A percentile compares a stretch with the other conserved stretches of the same genome.
These are phyloP conservation scores for Garcileccinum viscosum DNA, from an alignment of 1,284 basidiomycete genomes.

Conservation along the genomic window DNA sequence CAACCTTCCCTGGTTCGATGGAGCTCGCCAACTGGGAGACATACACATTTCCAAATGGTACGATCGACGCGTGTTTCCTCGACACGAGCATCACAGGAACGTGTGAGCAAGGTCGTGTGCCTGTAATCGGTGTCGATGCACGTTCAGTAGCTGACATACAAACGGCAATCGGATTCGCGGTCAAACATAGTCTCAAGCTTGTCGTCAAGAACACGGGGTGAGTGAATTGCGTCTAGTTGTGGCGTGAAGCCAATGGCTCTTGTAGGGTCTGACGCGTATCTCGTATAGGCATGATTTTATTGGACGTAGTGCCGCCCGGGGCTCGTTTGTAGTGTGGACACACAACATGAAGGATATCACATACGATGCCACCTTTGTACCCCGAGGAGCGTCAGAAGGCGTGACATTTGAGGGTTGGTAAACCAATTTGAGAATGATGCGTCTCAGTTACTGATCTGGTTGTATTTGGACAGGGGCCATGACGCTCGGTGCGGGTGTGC, in stretches of 20 bases:
- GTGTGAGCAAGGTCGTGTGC: slow-evolving; percentile 22
- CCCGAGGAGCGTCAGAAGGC: slow-evolving; percentile 34
- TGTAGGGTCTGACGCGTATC: too few relatives aligned
- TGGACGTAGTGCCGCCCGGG: slow-evolving; percentile 44
- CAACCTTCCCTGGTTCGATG: slow-evolving; percentile 48
- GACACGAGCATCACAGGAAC: slow-evolving; percentile 17
- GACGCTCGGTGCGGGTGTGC: slow-evolving; percentile 52
- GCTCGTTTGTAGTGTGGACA: slow-evolving; percentile 49
- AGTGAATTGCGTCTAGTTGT: too few relatives aligned
- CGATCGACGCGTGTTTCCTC: slow-evolving; percentile 39
- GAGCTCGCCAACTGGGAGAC: slow-evolving; percentile 47
- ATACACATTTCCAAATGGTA: slow-evolving; percentile 46
- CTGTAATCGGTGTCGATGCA: slow-evolving; percentile 36
- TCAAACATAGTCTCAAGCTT: slow-evolving; percentile 46
- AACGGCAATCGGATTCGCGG: slow-evolving; percentile 38
- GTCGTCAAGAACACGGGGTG: slow-evolving; percentile 57
- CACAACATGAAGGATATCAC: slow-evolving; percentile 47
- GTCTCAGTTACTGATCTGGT: neutral
- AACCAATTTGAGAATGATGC: neutral
- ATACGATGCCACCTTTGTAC: slow-evolving; percentile 39
- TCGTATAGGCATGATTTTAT: slow-evolving; percentile 44
- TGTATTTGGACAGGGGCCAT: slow-evolving; percentile 32
- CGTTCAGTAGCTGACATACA: slow-evolving; percentile 45
- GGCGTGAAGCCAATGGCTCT: too few relatives aligned
- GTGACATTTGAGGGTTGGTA: slow-evolving; percentile 20